phyloP scores from a whole-genome alignment of 1,284 basidiomycete species.

The Chalciporus piperatoides region DNA sequence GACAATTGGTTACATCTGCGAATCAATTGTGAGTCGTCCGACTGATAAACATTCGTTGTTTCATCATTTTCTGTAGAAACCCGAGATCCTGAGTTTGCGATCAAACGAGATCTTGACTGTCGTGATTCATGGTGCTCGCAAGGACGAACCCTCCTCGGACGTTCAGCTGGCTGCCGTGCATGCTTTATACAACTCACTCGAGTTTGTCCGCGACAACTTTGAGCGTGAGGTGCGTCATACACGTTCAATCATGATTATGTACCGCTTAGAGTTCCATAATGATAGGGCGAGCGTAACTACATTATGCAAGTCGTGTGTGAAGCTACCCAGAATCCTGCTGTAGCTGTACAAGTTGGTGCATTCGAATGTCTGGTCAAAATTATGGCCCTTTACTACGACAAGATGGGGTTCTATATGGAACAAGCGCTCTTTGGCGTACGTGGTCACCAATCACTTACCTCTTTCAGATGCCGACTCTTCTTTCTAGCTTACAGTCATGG shows the following conservation, averaged over 20 bases:
- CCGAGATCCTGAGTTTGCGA: constrained; percentile 82
- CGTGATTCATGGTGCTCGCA: constrained; percentile 96
- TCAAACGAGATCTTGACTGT: constrained; percentile 99
- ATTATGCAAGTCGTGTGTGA: constrained; percentile 99
- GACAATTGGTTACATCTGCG: constrained; percentile 96
- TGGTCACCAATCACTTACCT: constrained; percentile 19
- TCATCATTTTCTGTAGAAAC: constrained; percentile 57
- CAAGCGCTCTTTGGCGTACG: constrained; percentile 94
- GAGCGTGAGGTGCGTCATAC: constrained; percentile 76
- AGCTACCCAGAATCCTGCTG: constrained; percentile 84
- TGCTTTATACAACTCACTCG: constrained; percentile 93
- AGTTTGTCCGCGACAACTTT: constrained; percentile 98
- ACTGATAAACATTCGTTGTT: constrained; percentile 4
- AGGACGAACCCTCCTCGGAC: constrained; percentile 91
- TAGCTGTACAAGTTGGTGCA: constrained; percentile 85
- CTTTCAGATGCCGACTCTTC: constrained; percentile 22
- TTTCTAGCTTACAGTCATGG: constrained; percentile 88
- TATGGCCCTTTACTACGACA: constrained; percentile 98
- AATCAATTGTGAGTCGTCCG: constrained; percentile 75
- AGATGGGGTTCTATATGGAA: constrained; percentile 99
- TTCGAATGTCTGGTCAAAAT: constrained; percentile 96
- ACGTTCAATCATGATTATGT: neutral
- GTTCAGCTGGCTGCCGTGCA: constrained; percentile 96
- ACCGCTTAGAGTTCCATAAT: constrained; percentile 7
- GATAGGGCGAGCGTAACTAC: constrained; percentile 95